Evolutionary conservation across 768 basidiomycete genomes (phyloP), one percentile per base, ranked within the genome.

Genomic region (Mycena haematopus): DNA sequence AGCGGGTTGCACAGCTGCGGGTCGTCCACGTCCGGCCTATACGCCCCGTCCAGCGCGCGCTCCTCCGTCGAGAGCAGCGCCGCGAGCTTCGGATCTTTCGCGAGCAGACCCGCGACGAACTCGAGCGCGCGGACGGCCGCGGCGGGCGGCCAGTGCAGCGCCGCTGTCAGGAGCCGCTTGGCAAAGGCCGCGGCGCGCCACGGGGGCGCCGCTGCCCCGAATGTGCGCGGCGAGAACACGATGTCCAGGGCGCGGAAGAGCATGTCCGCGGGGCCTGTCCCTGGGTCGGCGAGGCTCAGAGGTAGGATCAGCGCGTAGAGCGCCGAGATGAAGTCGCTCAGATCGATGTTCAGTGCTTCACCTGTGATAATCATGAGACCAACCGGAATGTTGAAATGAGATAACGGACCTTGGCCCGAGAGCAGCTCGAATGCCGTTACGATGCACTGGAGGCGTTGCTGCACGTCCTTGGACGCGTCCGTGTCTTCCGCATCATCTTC

Each of bases 341-440:
- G 83, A 81, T 99, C 97, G 72, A 99, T 93, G 70, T 95, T 95
- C 68, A 99, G 83, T n/a, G 96, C 93, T 78, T 99, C 97, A 61
- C 95, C 95, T 96, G 72, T 59, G 63, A 60, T 60, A 27, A 35
- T 58, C 21, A 47, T 55, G 29, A 29, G 31, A 66, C 17, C 44
- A n/a, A 44, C 25, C 25, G 52, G 29, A 60, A 62, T 60, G 11
- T 40, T 59, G 19, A 29, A 47, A 36, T n/a, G 21, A 47, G 63
- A 60, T 29, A 31, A 62, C 64, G 64, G 62, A 87, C 96, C 97
- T 87, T 99, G 97, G 27, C 97, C 97, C 14, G 93, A 92, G 44
- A 99, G 85, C 51, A 99, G 86, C 71, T 98, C 95, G 70, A 98
- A 98, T n/a, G 96, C 97, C 42, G 97, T 97, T 61, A 92, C 88